Base-by-base conservation (phyloP, 2,329 filamentous ascomycete species). In the Claviceps spartinae region DNA sequence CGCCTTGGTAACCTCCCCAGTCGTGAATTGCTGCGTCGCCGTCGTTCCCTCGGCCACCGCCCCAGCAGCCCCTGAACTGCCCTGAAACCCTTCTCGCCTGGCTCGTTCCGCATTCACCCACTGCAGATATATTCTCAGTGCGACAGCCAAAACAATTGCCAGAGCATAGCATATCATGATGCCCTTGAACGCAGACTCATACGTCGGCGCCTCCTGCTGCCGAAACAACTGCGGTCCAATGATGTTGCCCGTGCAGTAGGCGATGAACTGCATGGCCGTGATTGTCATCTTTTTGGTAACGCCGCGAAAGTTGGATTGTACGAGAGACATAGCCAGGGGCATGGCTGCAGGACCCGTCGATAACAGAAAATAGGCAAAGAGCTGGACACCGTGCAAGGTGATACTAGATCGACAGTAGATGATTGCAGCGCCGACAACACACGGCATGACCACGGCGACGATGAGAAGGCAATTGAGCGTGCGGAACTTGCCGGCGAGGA, bases 281-380 rank as follows among this genome's bases (percentile, higher is more conserved):
- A 79, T 73, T 6, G 76, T 78, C 70, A 78, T 77, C 62, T 79
- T 81, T 67, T 81, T 81, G 36, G 77, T 78, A 20, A 78, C 73
- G 16, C 77, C 77, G 13, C 72, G 70, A 56, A 73, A 77, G 59
- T 81, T 80, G 16, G 74, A 69, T 59, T 77, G 74, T 3, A 79
- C 72, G 0, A 81, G 70, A 0, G 77, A 72, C 63, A 81, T 69
- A 11, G 71, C 70, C 1, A 82, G 69, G 0, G 78, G 77, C 64
- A 81, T 70, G 1, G 73, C 73, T 0, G 74, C 69, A 0, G 78
- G 73, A 0, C 77, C 77, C 0, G 74, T 72, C 1, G 73, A 72
- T 3, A 81, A 67, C 9, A 80, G 62, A 58, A 81, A 81, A 62
- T 81, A 81, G 3, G 75, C 77, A 36, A 81, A 72, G 0, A 81